Evolutionary conservation across 805 yeast genomes (phyloP).

Genomic region (Zygosaccharomyces gambellarensis): DNA sequence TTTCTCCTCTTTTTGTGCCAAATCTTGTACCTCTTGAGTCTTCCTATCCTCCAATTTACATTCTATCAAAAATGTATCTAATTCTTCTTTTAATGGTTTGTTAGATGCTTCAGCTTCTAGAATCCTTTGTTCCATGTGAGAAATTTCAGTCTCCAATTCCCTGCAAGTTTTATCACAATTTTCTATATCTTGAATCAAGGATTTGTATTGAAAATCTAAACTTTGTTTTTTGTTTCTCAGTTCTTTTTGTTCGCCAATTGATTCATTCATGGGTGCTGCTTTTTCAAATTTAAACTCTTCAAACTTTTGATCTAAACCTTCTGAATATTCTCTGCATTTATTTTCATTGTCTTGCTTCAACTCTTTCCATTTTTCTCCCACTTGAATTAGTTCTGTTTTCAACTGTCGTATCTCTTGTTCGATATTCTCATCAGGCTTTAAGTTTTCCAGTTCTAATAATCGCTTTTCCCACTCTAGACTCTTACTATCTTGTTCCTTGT

Average conservation of each 20-base stretch:
- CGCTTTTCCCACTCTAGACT: constrained; percentile 21
- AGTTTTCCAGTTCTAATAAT: constrained; percentile 24
- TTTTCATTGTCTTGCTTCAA: constrained; percentile 15
- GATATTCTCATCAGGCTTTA: constrained; percentile 31
- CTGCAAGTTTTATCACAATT: constrained; percentile 17
- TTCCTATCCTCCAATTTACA: constrained; percentile 18
- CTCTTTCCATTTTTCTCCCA: constrained; percentile 11
- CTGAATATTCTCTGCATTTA: constrained; percentile 11
- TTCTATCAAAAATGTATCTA: constrained; percentile 22
- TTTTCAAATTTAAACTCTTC: constrained; percentile 21
- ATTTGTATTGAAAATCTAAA: constrained; percentile 15
- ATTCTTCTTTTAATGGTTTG: constrained; percentile 20
- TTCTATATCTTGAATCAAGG: constrained; percentile 20
- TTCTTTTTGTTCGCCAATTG: constrained; percentile 15
- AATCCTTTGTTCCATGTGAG: constrained; percentile 9
- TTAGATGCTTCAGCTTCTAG: constrained; percentile 9
- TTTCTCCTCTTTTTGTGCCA: constrained; percentile 19
- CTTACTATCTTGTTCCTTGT: constrained; percentile 15
- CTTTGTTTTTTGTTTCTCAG: constrained; percentile 12
- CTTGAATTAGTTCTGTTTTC: constrained; percentile 23
- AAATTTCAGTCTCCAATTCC: constrained; percentile 11
- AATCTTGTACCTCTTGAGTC: constrained; percentile 20
- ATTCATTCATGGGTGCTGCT: constrained; percentile 23
- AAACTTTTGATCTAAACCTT: constrained; percentile 20
- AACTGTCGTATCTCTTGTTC: constrained; percentile 28